Conservation (phyloP, 768 basidiomycete genomes). For the Scleroderma bovista region DNA sequence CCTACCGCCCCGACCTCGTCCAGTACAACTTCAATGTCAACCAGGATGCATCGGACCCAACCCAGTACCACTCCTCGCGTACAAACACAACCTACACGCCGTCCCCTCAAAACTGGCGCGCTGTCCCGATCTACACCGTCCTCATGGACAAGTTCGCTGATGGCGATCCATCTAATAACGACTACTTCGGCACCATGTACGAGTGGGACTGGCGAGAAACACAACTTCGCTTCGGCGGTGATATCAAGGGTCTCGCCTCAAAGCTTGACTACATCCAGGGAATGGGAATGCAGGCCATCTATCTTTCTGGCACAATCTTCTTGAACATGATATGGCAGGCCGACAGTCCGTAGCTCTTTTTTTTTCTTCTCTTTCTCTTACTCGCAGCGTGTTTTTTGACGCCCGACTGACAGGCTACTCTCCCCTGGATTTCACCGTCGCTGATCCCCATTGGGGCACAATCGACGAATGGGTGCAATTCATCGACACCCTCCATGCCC, state of each 20-base stretch:
- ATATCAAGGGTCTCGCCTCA: constrained; percentile 69
- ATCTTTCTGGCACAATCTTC: constrained; percentile 90
- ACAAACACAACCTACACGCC: constrained; percentile 63
- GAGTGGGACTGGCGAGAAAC: constrained; percentile 88
- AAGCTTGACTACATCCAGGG: constrained; percentile 85
- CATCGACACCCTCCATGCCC: constrained; percentile 71
- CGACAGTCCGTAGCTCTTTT: constrained; percentile 65
- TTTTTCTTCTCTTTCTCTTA: no score
- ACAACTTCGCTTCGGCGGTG: constrained; percentile 85
- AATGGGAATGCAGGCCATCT: constrained; percentile 82
- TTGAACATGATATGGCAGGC: constrained; percentile 97
- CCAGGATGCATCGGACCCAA: constrained; percentile 57
- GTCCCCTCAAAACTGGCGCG: constrained; percentile 84
- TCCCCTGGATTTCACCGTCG: constrained; percentile 81
- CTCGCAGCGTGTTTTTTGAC: constrained; percentile 1
- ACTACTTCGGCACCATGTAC: constrained; percentile 74
- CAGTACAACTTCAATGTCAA: constrained; percentile 79
- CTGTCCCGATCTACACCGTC: constrained; percentile 72
- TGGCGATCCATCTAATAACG: constrained; percentile 88
- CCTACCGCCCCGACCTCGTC: constrained; percentile 59
- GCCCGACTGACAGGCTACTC: constrained; percentile 62
- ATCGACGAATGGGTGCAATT: constrained; percentile 71
- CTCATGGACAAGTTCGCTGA: constrained; percentile 94
- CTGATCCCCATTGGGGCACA: constrained; percentile 92
- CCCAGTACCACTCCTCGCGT: constrained; percentile 61